These are phyloP conservation scores for Trichocladium antarcticum DNA, from an alignment of 495 filamentous ascomycete species.

Conservation along the genomic window DNA sequence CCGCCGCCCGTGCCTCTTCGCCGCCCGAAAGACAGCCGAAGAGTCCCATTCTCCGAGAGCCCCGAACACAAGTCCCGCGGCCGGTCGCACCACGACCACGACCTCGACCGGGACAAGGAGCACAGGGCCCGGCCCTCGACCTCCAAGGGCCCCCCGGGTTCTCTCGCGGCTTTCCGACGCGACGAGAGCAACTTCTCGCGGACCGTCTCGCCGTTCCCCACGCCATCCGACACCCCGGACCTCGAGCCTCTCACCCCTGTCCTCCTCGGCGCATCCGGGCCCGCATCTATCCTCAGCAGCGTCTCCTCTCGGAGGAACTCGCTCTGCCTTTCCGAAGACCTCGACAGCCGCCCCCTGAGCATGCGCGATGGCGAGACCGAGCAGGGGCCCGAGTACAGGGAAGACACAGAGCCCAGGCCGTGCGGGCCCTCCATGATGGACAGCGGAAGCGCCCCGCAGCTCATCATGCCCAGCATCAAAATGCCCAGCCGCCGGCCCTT, in stretches of 20 bases:
- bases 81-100: conserved; percentile 3
- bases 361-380: conserved; percentile 8
- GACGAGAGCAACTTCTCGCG: not conserved
- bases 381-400: conserved; percentile 38
- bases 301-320: conserved; percentile 48
- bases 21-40: conserved; percentile 25
- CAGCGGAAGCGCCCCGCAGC: conserved; percentile 60
- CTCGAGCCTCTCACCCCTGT: conserved; percentile 47
- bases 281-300: conserved; percentile 37
- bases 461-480: conserved; percentile 94
- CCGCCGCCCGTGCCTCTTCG: conserved; percentile 9
- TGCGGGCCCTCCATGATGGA: conserved; percentile 27
- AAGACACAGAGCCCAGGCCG: conserved; percentile 3
- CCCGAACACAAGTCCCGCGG: conserved; percentile 2
- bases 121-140: not conserved
- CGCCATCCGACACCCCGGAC: conserved; percentile 13
- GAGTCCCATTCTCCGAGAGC: not conserved
- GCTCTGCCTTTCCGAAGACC: conserved; percentile 43
- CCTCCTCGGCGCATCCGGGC: conserved; percentile 37
- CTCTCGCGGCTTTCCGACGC: not conserved
- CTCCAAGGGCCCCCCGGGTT: not conserved
- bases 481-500: conserved; percentile 93
- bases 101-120: conserved; percentile 1
- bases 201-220: not conserved
- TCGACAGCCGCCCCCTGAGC: conserved; percentile 35